phyloP scores from a whole-genome alignment of 140 eudicot species.

The Cichorium intybus region DNA sequence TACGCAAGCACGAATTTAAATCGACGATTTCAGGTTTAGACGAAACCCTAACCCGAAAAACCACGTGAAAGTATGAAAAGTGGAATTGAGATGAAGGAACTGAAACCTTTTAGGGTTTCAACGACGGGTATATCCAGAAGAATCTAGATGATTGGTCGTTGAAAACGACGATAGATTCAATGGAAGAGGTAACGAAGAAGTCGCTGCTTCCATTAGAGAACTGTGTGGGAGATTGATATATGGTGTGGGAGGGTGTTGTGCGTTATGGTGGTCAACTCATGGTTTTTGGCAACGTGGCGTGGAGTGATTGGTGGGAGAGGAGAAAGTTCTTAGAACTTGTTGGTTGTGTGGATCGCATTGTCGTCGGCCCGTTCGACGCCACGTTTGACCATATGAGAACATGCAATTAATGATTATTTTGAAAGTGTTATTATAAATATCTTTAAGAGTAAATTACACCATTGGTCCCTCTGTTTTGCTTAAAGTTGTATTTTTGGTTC shows the following conservation, averaged over 20 bases:
- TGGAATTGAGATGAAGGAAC: constrained; percentile 1
- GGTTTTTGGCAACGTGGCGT: constrained; percentile 20
- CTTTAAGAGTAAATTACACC: neutral
- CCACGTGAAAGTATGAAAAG: neutral
- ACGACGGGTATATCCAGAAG: constrained; percentile 18
- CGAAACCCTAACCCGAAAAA: constrained; percentile 14
- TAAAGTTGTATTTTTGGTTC: too few species aligned
- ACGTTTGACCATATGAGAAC: constrained; percentile 22
- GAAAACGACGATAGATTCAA: constrained; percentile 14
- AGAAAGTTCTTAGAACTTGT: neutral
- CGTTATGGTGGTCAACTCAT: constrained; percentile 13
- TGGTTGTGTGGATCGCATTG: constrained; percentile 5
- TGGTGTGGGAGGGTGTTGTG: constrained; percentile 29
- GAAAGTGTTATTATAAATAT: constrained; percentile 6
- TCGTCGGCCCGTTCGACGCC: constrained; percentile 19
- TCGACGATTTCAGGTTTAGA: neutral
- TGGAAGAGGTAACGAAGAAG: neutral
- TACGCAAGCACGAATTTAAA: neutral
- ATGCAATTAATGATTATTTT: neutral
- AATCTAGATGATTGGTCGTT: constrained; percentile 27
- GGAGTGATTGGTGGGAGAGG: constrained; percentile 2
- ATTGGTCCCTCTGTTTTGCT: too few species aligned
- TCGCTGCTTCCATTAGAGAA: constrained; percentile 6
- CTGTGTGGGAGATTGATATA: constrained; percentile 9
- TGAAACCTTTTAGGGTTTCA: constrained; percentile 23